phyloP scores from a whole-genome alignment of 129 eudicot genomes.

The Flaveria trinervia region DNA sequence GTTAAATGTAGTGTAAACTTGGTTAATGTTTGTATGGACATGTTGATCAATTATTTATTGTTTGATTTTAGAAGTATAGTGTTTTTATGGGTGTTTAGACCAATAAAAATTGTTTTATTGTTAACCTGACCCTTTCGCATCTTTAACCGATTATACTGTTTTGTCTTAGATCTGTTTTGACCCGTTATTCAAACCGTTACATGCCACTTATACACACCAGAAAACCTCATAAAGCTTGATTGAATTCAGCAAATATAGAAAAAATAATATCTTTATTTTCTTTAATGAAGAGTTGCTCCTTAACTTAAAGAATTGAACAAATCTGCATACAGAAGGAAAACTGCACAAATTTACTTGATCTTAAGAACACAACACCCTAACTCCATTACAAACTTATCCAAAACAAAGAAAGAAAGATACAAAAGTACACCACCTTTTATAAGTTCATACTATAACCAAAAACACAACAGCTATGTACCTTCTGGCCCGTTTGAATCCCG shows the following conservation, averaged over 20 bases:
- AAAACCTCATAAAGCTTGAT: neutral
- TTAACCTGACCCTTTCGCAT: neutral
- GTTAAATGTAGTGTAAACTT: slow-evolving; percentile 25
- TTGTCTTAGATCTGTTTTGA: neutral
- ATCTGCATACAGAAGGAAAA: neutral
- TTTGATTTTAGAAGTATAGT: neutral
- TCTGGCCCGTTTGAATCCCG: neutral
- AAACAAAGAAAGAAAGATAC: neutral
- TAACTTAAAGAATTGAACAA: neutral
- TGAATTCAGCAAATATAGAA: neutral
- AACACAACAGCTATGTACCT: neutral
- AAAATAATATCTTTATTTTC: neutral
- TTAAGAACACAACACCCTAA: too few relatives aligned
- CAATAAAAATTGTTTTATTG: too few relatives aligned
- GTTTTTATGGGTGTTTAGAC: too few relatives aligned
- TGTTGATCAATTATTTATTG: slow-evolving; percentile 27
- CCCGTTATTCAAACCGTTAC: neutral
- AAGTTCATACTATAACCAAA: neutral
- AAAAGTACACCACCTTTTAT: neutral
- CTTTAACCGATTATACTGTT: too few relatives aligned
- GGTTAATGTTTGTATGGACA: slow-evolving; percentile 4
- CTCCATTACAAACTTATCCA: neutral
- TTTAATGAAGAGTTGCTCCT: neutral
- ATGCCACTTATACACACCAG: neutral
- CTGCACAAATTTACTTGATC: neutral